Conservation (phyloP, 139 green algal species). For the Chlorella sp. region DNA sequence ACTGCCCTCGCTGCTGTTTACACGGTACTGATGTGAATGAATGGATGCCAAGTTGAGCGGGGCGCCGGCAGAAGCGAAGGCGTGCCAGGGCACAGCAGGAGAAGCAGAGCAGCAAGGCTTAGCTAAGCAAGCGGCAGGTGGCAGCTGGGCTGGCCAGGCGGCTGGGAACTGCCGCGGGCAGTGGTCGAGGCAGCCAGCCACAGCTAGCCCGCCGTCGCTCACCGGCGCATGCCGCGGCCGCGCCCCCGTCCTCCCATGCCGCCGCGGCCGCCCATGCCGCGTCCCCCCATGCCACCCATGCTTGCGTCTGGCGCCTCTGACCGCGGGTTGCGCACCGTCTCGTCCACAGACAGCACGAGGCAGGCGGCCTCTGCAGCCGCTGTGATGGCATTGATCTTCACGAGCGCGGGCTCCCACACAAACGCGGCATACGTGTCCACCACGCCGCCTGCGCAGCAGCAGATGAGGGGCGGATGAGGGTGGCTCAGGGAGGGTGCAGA, state of each 20-base stretch:
- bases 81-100: too few species aligned
- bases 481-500: too few species aligned
- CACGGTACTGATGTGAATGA: too few species aligned
- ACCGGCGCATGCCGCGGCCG: constrained; percentile 69
- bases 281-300: constrained; percentile 19
- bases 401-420: constrained; percentile 96
- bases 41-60: too few species aligned
- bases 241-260: constrained; percentile 50
- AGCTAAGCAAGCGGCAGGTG: too few species aligned
- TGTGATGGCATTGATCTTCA: constrained; percentile 96
- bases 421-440: constrained; percentile 94
- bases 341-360: constrained; percentile 96
- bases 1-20: neutral
- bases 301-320: constrained; percentile 54
- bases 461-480: neutral
- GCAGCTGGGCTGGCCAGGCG: too few species aligned
- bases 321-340: constrained; percentile 96
- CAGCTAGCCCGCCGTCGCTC: neutral
- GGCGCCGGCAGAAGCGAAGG: too few species aligned
- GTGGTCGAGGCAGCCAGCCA: too few species aligned
- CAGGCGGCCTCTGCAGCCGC: constrained; percentile 95
- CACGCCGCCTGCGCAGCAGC: constrained; percentile 76
- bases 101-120: too few species aligned
- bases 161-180: too few species aligned
- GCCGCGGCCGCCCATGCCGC: constrained; percentile 29